A percentile compares a stretch with the other conserved stretches of the same genome.
Evolutionary conservation across 1,284 basidiomycete genomes (phyloP).

Genomic region (Mycosarcoma maydis): DNA sequence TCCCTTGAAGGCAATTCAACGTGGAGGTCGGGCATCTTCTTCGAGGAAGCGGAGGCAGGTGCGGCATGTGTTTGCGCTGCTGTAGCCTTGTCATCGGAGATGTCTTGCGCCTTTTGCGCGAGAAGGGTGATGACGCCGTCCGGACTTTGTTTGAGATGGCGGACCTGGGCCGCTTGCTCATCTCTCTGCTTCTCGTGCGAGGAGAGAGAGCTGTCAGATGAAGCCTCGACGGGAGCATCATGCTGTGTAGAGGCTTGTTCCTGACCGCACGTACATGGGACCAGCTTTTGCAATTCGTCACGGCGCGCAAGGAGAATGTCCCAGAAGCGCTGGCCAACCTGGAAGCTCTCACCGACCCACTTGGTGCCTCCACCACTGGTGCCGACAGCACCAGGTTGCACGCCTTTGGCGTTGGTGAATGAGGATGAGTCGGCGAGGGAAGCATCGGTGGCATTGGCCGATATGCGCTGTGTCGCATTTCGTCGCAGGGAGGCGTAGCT

Average conservation of each 20-base stretch:
- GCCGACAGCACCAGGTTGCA: conserved; percentile 50
- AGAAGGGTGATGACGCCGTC: conserved; percentile 39
- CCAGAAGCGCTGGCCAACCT: conserved; percentile 57
- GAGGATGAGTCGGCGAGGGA: conserved; percentile 10
- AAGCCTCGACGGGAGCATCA: background rate
- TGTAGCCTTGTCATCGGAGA: conserved; percentile 29
- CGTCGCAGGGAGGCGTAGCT: conserved; percentile 28
- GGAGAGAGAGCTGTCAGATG: background rate
- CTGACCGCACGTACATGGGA: conserved; percentile 22
- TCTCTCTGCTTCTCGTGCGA: conserved; percentile 12
- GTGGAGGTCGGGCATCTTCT: background rate
- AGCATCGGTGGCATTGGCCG: conserved; percentile 18
- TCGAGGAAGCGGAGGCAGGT: background rate
- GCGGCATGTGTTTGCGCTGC: conserved; percentile 7
- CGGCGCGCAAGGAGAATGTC: conserved; percentile 48
- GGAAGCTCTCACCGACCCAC: conserved; percentile 62
- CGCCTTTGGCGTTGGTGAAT: conserved; percentile 11
- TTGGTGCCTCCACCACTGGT: conserved; percentile 62
- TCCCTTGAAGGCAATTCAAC: background rate
- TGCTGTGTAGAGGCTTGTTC: background rate
- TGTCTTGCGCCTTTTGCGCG: conserved; percentile 36
- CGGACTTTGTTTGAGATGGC: conserved; percentile 39
- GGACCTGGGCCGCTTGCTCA: conserved; percentile 31
- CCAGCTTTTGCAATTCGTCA: conserved; percentile 18
- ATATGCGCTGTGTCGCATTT: conserved; percentile 8